Evolutionary conservation across 305 asterid species (phyloP).

Genomic region (Plantago coronopus): DNA sequence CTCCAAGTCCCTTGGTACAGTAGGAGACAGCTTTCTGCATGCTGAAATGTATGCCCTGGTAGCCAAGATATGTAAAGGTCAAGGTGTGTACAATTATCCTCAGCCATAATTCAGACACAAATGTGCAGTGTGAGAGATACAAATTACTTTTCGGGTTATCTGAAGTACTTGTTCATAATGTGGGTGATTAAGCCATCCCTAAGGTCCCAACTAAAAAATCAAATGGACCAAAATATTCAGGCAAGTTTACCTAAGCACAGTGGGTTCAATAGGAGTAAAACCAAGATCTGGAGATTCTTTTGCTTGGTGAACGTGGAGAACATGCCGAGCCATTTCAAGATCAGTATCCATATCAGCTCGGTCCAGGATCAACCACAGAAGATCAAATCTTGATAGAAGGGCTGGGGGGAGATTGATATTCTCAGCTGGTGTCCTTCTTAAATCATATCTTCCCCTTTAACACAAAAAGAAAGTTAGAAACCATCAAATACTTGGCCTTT

Average conservation of each 20-base stretch:
- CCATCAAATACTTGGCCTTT: slow-evolving; percentile 12
- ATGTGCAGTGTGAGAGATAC: neutral
- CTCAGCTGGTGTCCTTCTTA: slow-evolving; percentile 96
- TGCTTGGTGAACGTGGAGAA: slow-evolving; percentile 92
- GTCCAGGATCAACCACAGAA: slow-evolving; percentile 91
- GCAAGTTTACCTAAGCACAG: slow-evolving; percentile 72
- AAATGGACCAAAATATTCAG: neutral
- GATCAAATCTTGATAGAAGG: slow-evolving; percentile 94
- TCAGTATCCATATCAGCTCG: slow-evolving; percentile 97
- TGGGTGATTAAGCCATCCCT: neutral
- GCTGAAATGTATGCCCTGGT: slow-evolving; percentile 91
- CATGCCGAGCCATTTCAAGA: slow-evolving; percentile 96
- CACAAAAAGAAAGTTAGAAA: slow-evolving; percentile 10
- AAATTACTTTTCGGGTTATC: neutral
- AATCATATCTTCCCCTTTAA: slow-evolving; percentile 89
- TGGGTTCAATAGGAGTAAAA: slow-evolving; percentile 89
- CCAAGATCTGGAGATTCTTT: slow-evolving; percentile 97
- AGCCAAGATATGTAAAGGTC: slow-evolving; percentile 22
- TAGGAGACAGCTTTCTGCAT: slow-evolving; percentile 80
- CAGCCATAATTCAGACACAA: neutral
- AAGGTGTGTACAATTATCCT: neutral
- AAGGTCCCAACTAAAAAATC: too few relatives aligned
- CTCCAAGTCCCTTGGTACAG: slow-evolving; percentile 78
- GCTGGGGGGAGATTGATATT: slow-evolving; percentile 98
- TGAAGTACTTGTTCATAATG: too few relatives aligned